These are phyloP conservation scores for Ilex aquifolium DNA, from an alignment of 257 asterid species.

Conservation along the genomic window DNA sequence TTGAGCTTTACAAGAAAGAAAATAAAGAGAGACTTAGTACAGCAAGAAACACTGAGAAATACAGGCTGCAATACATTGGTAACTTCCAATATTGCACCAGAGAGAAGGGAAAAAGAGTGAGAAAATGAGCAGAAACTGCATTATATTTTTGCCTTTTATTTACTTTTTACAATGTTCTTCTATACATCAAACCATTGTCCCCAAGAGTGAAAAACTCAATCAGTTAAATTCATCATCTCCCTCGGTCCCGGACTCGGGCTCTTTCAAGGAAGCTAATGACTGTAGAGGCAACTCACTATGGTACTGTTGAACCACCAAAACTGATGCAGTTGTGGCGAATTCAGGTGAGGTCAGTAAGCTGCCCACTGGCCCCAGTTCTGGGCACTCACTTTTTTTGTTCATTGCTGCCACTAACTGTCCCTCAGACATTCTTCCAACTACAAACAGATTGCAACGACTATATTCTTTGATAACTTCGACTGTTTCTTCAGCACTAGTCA, in stretches of 20 bases:
- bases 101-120: too few species aligned
- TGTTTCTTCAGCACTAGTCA: slow-evolving; percentile 21
- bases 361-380: slow-evolving; percentile 60
- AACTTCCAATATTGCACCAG: too few species aligned
- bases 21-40: not conserved
- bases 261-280: slow-evolving; percentile 35
- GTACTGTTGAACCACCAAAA: slow-evolving; percentile 64
- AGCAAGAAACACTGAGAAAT: too few species aligned
- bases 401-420: slow-evolving; percentile 36
- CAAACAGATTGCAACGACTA: slow-evolving; percentile 40
- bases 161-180: too few species aligned
- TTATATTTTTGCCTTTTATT: too few species aligned
- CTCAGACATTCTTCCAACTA: slow-evolving; percentile 60
- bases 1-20: not conserved
- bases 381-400: slow-evolving; percentile 39
- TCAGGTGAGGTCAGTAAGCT: slow-evolving; percentile 47
- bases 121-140: too few species aligned
- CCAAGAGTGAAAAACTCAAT: not conserved
- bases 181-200: too few species aligned
- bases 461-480: slow-evolving; percentile 25
- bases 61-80: too few species aligned
- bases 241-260: slow-evolving; percentile 21
- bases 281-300: slow-evolving; percentile 31
- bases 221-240: slow-evolving; percentile 20
- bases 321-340: slow-evolving; percentile 41